These are phyloP conservation scores for Parmelia sp. DNA, from an alignment of 495 filamentous ascomycete genomes.

Conservation along the genomic window DNA sequence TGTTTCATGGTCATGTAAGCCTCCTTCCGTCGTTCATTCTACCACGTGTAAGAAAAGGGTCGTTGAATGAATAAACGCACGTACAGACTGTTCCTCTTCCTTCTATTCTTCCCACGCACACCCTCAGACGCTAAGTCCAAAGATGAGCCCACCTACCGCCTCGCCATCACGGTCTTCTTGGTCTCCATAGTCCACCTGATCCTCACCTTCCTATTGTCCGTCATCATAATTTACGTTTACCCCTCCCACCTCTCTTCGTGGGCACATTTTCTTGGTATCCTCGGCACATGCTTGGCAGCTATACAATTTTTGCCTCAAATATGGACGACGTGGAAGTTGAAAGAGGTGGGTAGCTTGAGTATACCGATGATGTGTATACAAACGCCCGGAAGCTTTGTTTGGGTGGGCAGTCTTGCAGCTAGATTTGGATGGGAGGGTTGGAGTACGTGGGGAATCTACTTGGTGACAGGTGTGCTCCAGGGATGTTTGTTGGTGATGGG, in stretches of 20 bases:
- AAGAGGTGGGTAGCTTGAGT: constrained; percentile 79
- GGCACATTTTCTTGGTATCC: constrained; percentile 78
- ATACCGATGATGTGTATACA: constrained; percentile 99
- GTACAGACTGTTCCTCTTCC: constrained; percentile 70
- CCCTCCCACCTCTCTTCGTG: constrained; percentile 59
- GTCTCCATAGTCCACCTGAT: constrained; percentile 67
- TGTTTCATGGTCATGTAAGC: constrained; percentile 87
- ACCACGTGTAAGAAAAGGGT: neutral
- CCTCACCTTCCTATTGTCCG: constrained; percentile 57
- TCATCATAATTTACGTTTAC: constrained; percentile 51
- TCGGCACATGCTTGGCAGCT: constrained; percentile 68
- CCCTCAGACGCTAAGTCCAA: constrained; percentile 35
- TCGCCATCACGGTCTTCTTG: constrained; percentile 64
- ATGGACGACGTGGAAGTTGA: constrained; percentile 76
- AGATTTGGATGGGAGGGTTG: constrained; percentile 77
- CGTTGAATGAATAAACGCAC: neutral
- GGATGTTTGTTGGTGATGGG: constrained; percentile 75
- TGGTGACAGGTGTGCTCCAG: constrained; percentile 81
- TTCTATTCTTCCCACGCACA: constrained; percentile 74
- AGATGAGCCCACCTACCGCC: constrained; percentile 57
- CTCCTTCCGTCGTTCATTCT: neutral
- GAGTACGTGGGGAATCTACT: constrained; percentile 89
- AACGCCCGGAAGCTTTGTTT: constrained; percentile 84
- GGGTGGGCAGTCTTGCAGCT: constrained; percentile 75
- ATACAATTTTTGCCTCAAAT: constrained; percentile 96